Conservation (phyloP, 768 basidiomycete genomes). For the Russula sp. region DNA sequence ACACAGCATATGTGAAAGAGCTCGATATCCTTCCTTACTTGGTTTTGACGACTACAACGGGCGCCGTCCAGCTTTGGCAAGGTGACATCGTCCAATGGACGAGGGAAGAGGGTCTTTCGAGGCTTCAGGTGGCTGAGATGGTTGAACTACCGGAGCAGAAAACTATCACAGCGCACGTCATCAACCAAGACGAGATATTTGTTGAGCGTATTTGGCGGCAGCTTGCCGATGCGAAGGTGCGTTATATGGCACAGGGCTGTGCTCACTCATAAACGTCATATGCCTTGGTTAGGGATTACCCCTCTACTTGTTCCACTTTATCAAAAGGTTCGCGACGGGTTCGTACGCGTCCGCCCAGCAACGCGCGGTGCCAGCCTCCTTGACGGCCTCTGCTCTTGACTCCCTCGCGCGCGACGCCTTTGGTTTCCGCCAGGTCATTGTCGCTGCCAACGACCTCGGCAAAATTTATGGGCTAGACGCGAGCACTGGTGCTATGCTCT, state of each 20-base stretch:
- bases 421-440: slow-evolving; percentile 80
- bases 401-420: slow-evolving; percentile 65
- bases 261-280: not conserved
- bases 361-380: slow-evolving; percentile 29
- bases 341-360: slow-evolving; percentile 50
- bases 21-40: slow-evolving; percentile 38
- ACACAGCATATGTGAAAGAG: slow-evolving; percentile 39
- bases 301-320: slow-evolving; percentile 58
- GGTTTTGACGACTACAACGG: slow-evolving; percentile 65
- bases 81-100: slow-evolving; percentile 59
- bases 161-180: slow-evolving; percentile 32
- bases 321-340: slow-evolving; percentile 64
- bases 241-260: slow-evolving; percentile 1
- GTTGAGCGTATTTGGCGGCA: slow-evolving; percentile 49
- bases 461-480: slow-evolving; percentile 83
- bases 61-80: slow-evolving; percentile 71
- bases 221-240: slow-evolving; percentile 52
- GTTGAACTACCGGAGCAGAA: slow-evolving; percentile 70
- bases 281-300: slow-evolving; percentile 53
- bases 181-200: slow-evolving; percentile 42
- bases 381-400: slow-evolving; percentile 33
- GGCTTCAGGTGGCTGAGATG: slow-evolving; percentile 57
- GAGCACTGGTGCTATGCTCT: slow-evolving; percentile 66
- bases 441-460: slow-evolving; percentile 63
- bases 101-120: slow-evolving; percentile 73